These are phyloP conservation scores for Apiotrichum gracile DNA, from an alignment of 1,284 basidiomycete species.

Conservation along the genomic window DNA sequence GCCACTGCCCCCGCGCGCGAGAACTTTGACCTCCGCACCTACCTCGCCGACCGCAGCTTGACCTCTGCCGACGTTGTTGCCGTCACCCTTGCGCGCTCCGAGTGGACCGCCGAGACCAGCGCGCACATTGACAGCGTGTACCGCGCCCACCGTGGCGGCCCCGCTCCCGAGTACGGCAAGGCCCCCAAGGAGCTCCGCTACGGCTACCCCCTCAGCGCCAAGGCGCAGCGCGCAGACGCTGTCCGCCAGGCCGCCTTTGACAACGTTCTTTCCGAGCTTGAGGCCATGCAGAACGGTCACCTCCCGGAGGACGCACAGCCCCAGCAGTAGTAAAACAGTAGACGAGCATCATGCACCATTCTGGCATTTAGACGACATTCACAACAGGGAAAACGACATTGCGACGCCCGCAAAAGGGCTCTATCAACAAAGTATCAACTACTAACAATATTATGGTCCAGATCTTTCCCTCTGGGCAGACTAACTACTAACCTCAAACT, in stretches of 20 bases:
- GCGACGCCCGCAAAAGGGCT: too few relatives aligned
- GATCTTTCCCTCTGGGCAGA: too few relatives aligned
- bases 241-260: constrained; percentile 28
- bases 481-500: too few relatives aligned
- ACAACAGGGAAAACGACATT: too few relatives aligned
- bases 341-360: not conserved
- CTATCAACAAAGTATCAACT: too few relatives aligned
- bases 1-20: constrained; percentile 18
- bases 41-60: constrained; percentile 16
- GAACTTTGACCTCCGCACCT: constrained; percentile 27
- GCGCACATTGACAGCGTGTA: constrained; percentile 29
- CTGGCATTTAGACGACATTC: not conserved
- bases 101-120: constrained; percentile 30
- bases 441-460: too few relatives aligned
- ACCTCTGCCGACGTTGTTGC: constrained; percentile 22
- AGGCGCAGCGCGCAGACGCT: constrained; percentile 20
- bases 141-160: constrained; percentile 17
- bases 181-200: constrained; percentile 51
- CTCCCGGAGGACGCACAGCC: not conserved
- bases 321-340: not conserved
- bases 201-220: constrained; percentile 35
- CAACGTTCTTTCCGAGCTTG: constrained; percentile 20
- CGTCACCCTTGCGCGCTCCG: constrained; percentile 30
- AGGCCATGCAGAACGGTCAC: constrained; percentile 7
- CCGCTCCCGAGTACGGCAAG: constrained; percentile 63